Evolutionary conservation across 1,139 yeast species (phyloP).

Genomic region (Nakaseomyces delphensis): DNA sequence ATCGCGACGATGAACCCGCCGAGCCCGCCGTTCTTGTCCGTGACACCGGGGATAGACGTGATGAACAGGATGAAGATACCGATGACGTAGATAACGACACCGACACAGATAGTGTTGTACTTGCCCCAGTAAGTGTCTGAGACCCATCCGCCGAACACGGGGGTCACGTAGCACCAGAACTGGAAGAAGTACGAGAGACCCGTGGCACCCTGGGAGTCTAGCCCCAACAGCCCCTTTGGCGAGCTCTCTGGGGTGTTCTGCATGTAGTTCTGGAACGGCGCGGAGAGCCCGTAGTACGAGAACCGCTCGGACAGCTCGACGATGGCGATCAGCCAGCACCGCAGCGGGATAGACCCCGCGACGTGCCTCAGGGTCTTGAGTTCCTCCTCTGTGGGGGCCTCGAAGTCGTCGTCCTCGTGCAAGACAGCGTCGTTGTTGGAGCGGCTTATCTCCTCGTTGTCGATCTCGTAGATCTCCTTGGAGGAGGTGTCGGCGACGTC

Average conservation of each 20-base stretch:
- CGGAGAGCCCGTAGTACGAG: slow-evolving; percentile 72
- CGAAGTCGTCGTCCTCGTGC: slow-evolving; percentile 15
- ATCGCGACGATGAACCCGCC: slow-evolving; percentile 43
- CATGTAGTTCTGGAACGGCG: slow-evolving; percentile 74
- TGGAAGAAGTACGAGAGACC: slow-evolving; percentile 71
- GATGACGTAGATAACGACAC: slow-evolving; percentile 49
- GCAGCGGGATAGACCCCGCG: slow-evolving; percentile 23
- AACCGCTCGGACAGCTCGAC: slow-evolving; percentile 80
- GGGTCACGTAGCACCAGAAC: slow-evolving; percentile 78
- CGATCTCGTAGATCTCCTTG: slow-evolving; percentile 8
- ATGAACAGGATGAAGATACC: slow-evolving; percentile 60
- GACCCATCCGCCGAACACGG: slow-evolving; percentile 66
- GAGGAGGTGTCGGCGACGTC: slow-evolving; percentile 4
- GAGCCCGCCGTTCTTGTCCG: slow-evolving; percentile 37
- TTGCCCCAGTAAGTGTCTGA: slow-evolving; percentile 73
- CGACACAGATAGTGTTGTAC: slow-evolving; percentile 56
- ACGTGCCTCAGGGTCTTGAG: slow-evolving; percentile 25
- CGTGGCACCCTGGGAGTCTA: slow-evolving; percentile 59
- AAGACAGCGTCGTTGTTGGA: slow-evolving; percentile 1
- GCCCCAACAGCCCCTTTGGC: slow-evolving; percentile 49
- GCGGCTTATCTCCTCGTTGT: slow-evolving; percentile 7
- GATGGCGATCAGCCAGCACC: slow-evolving; percentile 64
- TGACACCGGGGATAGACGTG: slow-evolving; percentile 61
- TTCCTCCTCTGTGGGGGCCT: slow-evolving; percentile 28
- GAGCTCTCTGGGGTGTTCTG: slow-evolving; percentile 43